Evolutionary conservation across 805 yeast genomes (phyloP).

Genomic region (Candida mattraensis): DNA sequence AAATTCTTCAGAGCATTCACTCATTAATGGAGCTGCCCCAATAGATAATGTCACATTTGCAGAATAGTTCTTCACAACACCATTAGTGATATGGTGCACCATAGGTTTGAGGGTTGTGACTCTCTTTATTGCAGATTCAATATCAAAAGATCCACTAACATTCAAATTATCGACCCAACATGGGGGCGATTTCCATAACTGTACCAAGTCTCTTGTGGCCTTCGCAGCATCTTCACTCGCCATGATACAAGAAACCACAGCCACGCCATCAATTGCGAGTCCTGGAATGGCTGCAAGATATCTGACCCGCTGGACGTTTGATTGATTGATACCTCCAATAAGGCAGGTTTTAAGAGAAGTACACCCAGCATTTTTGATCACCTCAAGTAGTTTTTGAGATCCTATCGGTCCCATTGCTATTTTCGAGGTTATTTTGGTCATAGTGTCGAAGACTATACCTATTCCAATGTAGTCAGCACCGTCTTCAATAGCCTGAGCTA

Average conservation of each 20-base stretch:
- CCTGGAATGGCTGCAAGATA: slow-evolving; percentile 48
- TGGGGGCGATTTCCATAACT: slow-evolving; percentile 31
- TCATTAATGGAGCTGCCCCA: slow-evolving; percentile 89
- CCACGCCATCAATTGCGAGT: slow-evolving; percentile 69
- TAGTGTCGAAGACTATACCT: slow-evolving; percentile 75
- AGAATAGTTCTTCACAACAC: slow-evolving; percentile 83
- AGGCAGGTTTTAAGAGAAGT: slow-evolving; percentile 59
- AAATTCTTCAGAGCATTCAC: slow-evolving; percentile 68
- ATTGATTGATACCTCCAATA: slow-evolving; percentile 74
- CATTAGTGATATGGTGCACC: slow-evolving; percentile 85
- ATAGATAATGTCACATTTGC: slow-evolving; percentile 84
- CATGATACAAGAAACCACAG: slow-evolving; percentile 86
- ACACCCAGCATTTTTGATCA: slow-evolving; percentile 38
- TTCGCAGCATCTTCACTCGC: slow-evolving; percentile 53
- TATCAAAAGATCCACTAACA: not conserved
- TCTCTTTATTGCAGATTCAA: slow-evolving; percentile 1
- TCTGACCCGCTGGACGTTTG: slow-evolving; percentile 59
- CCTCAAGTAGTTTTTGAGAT: slow-evolving; percentile 49
- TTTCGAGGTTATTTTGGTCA: slow-evolving; percentile 60
- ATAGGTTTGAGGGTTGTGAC: slow-evolving; percentile 45
- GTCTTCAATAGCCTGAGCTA: slow-evolving; percentile 46
- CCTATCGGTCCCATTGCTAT: slow-evolving; percentile 72
- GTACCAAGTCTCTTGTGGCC: slow-evolving; percentile 45
- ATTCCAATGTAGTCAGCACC: slow-evolving; percentile 78
- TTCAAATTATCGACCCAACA: slow-evolving; percentile 21